These are phyloP conservation scores for Leucocoprinus sp. DNA, from an alignment of 768 basidiomycete genomes.

Conservation along the genomic window DNA sequence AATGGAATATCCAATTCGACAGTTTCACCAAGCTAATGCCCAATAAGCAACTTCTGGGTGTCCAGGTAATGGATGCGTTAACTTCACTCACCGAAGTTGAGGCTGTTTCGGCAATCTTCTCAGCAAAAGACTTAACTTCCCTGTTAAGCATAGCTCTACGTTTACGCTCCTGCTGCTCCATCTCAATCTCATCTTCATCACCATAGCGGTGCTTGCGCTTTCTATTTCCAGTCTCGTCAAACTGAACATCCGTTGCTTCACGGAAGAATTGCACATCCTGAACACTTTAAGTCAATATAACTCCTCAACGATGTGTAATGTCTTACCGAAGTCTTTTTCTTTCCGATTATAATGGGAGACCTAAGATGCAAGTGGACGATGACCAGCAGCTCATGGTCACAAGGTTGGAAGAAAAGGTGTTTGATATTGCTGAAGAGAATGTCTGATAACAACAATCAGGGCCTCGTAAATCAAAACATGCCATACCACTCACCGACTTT, in stretches of 20 bases:
- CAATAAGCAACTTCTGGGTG: conserved; percentile 5
- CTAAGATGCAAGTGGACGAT: conserved; percentile 91
- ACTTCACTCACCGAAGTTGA: conserved; percentile 54
- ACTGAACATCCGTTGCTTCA: conserved; percentile 94
- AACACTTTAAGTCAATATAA: neutral
- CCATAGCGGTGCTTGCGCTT: conserved; percentile 96
- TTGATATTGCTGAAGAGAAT: conserved; percentile 95
- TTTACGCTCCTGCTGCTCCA: conserved; percentile 95
- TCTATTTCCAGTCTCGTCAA: conserved; percentile 98
- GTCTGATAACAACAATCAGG: conserved; percentile 39
- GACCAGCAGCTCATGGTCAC: conserved; percentile 91
- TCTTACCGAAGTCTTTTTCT: conserved; percentile 91
- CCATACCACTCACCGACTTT: conserved; percentile 64
- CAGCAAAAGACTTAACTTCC: conserved; percentile 89
- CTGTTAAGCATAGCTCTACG: conserved; percentile 84
- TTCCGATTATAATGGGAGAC: conserved; percentile 96
- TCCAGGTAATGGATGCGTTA: neutral
- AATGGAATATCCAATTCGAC: conserved; percentile 95
- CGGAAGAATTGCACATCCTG: conserved; percentile 98
- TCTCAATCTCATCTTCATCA: conserved; percentile 98
- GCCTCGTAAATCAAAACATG: neutral
- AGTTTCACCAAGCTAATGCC: conserved; percentile 55
- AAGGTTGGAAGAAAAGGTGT: conserved; percentile 98
- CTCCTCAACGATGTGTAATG: conserved; percentile 1
- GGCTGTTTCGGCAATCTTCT: conserved; percentile 83